These are phyloP conservation scores for Ophiostoma sp. DNA, from an alignment of 2,329 filamentous ascomycete genomes.

Conservation along the genomic window DNA sequence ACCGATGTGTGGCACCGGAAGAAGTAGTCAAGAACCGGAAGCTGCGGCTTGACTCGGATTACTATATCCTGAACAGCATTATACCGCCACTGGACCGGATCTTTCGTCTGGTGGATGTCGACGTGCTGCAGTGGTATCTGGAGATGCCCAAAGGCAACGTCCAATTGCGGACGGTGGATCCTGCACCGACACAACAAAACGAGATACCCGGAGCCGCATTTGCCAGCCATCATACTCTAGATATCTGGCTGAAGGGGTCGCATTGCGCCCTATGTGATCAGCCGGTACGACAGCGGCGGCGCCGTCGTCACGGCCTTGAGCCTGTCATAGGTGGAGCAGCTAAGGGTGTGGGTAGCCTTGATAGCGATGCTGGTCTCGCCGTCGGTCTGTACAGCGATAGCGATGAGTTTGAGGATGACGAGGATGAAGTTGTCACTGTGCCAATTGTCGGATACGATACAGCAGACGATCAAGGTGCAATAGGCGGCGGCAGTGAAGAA, in stretches of 20 bases:
- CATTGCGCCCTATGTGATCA: constrained; percentile 71
- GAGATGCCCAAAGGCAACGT: constrained; percentile 85
- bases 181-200: constrained; percentile 38
- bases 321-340: not conserved
- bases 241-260: constrained; percentile 81
- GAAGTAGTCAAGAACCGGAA: constrained; percentile 65
- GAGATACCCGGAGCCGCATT: constrained; percentile 24
- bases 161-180: constrained; percentile 38
- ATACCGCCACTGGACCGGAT: constrained; percentile 94
- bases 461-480: too few relatives aligned
- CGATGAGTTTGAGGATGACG: not conserved
- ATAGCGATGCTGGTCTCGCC: not conserved
- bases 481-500: not conserved
- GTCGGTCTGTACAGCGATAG: not conserved
- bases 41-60: constrained; percentile 81
- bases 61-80: constrained; percentile 94
- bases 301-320: not conserved
- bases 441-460: not conserved
- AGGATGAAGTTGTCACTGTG: not conserved
- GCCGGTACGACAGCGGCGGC: constrained; percentile 38
- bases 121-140: constrained; percentile 86
- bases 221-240: constrained; percentile 65
- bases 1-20: constrained; percentile 86
- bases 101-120: constrained; percentile 86
- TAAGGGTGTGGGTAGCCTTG: not conserved